Conservation (phyloP, 2,329 filamentous ascomycete genomes). For the Leptographium radiaticola region DNA sequence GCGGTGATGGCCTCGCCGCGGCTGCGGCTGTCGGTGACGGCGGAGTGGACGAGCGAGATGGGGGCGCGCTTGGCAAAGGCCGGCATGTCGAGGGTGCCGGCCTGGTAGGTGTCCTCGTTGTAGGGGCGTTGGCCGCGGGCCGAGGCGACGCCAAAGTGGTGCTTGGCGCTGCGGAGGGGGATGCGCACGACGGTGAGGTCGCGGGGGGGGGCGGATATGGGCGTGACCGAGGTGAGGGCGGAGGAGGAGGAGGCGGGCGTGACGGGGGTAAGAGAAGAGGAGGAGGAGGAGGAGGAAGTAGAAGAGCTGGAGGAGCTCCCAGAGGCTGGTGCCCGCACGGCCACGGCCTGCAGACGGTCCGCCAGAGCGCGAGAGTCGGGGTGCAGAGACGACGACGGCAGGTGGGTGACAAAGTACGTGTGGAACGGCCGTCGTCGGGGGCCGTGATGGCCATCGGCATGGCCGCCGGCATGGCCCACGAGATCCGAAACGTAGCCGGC, state of each 20-base stretch:
- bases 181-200: constrained; percentile 93
- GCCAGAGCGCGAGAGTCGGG: constrained; percentile 53
- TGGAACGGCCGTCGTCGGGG: constrained; percentile 46
- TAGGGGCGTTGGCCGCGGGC: constrained; percentile 73
- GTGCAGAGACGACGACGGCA: constrained; percentile 85
- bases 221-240: constrained; percentile 31
- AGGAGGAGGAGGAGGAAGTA: constrained; percentile 11
- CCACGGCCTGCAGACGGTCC: constrained; percentile 27
- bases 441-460: background rate
- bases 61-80: constrained; percentile 81
- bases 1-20: constrained; percentile 52
- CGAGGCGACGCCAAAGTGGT: constrained; percentile 77
- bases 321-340: constrained; percentile 21
- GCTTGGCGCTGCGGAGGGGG: constrained; percentile 82
- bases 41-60: constrained; percentile 37
- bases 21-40: constrained; percentile 33
- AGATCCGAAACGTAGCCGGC: constrained; percentile 12
- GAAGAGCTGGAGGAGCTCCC: constrained; percentile 19
- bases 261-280: background rate
- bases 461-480: constrained; percentile 1
- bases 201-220: constrained; percentile 40
- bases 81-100: constrained; percentile 81
- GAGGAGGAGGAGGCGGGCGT: constrained; percentile 12
- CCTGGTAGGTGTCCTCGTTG: constrained; percentile 91
- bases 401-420: constrained; percentile 93